phyloP scores from a whole-genome alignment of 768 basidiomycete species.

The Mycena chlorophos region DNA sequence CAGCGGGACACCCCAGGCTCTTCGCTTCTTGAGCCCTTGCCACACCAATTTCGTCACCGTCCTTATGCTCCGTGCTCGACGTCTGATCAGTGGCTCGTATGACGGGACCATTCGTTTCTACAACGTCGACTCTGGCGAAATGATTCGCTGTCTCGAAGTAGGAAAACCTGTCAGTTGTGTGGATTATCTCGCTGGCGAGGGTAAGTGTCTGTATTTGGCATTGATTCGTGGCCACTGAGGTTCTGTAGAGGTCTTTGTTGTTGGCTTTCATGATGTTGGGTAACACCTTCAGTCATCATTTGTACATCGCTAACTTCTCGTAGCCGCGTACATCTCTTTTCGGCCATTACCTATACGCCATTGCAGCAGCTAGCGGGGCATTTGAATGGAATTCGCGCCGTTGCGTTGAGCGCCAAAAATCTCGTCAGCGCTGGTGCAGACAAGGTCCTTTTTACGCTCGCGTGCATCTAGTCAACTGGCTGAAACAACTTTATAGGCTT shows the following conservation, averaged over 20 bases:
- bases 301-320: neutral
- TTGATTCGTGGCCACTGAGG: neutral
- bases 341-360: slow-evolving; percentile 80
- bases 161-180: slow-evolving; percentile 92
- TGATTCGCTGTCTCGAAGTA: slow-evolving; percentile 75
- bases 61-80: slow-evolving; percentile 71
- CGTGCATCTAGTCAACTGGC: neutral
- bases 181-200: slow-evolving; percentile 81
- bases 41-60: slow-evolving; percentile 91
- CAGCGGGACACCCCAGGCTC: slow-evolving; percentile 69
- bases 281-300: slow-evolving; percentile 32
- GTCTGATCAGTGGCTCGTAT: slow-evolving; percentile 86
- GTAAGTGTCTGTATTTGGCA: slow-evolving; percentile 34
- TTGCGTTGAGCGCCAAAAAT: slow-evolving; percentile 81
- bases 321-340: slow-evolving; percentile 87
- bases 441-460: slow-evolving; percentile 28
- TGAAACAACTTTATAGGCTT: slow-evolving; percentile 38
- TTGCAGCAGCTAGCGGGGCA: slow-evolving; percentile 84
- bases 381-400: slow-evolving; percentile 86
- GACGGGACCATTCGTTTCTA: slow-evolving; percentile 93
- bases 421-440: slow-evolving; percentile 83
- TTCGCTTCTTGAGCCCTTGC: slow-evolving; percentile 70
- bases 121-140: slow-evolving; percentile 67
- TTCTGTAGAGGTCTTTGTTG: slow-evolving; percentile 77
- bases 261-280: slow-evolving; percentile 93